phyloP scores from a whole-genome alignment of 192 early-diverging fungal species.

The Podila epicladia region DNA sequence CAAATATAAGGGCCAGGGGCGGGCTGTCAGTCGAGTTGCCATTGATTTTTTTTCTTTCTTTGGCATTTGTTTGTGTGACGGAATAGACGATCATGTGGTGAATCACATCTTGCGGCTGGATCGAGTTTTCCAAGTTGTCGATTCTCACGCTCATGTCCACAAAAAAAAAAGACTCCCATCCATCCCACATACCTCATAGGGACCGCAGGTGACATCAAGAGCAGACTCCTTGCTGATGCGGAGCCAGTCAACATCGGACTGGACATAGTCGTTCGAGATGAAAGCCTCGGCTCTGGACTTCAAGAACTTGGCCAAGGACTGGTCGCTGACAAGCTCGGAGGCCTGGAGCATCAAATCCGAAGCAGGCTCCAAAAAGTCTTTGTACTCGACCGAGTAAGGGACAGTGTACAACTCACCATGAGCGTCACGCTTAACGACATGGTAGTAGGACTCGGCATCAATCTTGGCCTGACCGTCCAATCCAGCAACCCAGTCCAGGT shows the following conservation, averaged over 20 bases:
- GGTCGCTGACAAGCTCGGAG: constrained; percentile 63
- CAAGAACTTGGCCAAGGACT: constrained; percentile 66
- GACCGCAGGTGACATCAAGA: constrained; percentile 74
- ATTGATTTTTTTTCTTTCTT: neutral
- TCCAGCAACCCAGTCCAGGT: constrained; percentile 61
- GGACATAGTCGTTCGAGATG: constrained; percentile 68
- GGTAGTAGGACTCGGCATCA: constrained; percentile 74
- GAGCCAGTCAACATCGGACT: constrained; percentile 78
- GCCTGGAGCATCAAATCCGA: constrained; percentile 64
- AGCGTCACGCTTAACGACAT: constrained; percentile 59
- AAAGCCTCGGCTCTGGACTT: constrained; percentile 66
- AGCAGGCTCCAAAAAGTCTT: constrained; percentile 62
- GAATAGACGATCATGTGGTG: neutral
- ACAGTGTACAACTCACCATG: constrained; percentile 51
- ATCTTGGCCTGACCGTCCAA: constrained; percentile 54
- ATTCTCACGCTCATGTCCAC: neutral
- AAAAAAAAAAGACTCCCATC: neutral
- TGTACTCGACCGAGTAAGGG: constrained; percentile 68
- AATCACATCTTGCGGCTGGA: constrained; percentile 6
- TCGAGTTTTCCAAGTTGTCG: neutral
- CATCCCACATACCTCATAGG: constrained; percentile 65
- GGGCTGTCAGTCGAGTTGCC: neutral
- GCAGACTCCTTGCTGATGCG: constrained; percentile 67
- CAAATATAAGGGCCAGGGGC: too few species aligned
- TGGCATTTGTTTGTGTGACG: neutral